Conservation (phyloP, 2,329 filamentous ascomycete species). For the Trichoderma citrinoviride region DNA sequence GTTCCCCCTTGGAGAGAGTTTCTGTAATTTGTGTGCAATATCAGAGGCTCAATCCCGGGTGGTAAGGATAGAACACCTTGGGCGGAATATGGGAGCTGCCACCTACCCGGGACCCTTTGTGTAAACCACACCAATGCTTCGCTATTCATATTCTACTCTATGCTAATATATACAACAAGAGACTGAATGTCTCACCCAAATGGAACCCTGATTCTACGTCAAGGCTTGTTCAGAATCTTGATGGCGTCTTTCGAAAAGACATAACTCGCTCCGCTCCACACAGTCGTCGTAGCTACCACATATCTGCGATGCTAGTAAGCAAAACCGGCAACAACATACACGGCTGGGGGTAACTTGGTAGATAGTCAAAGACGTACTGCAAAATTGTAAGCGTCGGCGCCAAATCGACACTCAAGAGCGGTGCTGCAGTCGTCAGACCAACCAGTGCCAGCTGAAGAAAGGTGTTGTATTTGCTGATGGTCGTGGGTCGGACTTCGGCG, state of each 20-base stretch:
- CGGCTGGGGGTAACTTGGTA: background rate
- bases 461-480: constrained; percentile 89
- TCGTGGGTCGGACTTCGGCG: constrained; percentile 79
- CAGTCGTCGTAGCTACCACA: constrained; percentile 57
- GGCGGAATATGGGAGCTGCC: no score
- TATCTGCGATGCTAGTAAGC: background rate
- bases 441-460: constrained; percentile 86
- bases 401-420: constrained; percentile 64
- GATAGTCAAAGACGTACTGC: constrained; percentile 53
- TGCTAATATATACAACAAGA: no score
- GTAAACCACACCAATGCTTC: background rate
- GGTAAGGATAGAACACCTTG: no score
- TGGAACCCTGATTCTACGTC: background rate
- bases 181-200: no score
- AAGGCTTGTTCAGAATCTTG: constrained; percentile 55
- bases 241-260: constrained; percentile 88
- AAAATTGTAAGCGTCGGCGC: constrained; percentile 54
- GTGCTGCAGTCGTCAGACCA: constrained; percentile 77
- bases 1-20: no score
- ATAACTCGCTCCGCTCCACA: constrained; percentile 94
- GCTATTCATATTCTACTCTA: background rate
- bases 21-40: no score
- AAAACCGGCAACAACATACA: background rate
- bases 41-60: no score
- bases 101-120: no score